Evolutionary conservation across 169 alveolate species (phyloP), one percentile per base, ranked within the genome.

Genomic region (Babesia ovis): DNA sequence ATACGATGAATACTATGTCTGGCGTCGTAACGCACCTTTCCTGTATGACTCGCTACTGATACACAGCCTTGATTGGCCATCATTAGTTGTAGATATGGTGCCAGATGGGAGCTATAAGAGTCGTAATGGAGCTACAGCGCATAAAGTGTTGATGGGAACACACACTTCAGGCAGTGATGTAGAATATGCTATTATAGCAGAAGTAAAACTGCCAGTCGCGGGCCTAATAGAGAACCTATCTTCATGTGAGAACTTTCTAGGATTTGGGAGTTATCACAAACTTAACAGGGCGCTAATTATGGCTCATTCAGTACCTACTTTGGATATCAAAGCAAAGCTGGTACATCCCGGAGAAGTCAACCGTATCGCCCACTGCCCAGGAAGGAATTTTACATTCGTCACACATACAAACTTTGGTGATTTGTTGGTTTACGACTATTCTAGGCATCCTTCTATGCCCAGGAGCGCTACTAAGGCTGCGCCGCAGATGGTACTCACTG

Each of bases 41-140:
- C 85, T 97, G 69, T 97, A 97, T 85, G 98, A 95, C 83, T 84
- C 97, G 29, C 90, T 97, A 45, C 55, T 94, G 72, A 90, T 95
- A 2, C 94, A 94, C 86, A 95, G 96, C 50, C 89, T 97, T 39
- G 98, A 96, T 41, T 97, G 99, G 99, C 99, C 99, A 20, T 94
- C 99, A 23, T 86, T 97, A 45, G 94, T 98, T 14, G 90, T 88
- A 43, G 90, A 88, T 32, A 79, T 88, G 64, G 66, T 88, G 66
- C 54, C 91, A 59, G 85, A 89, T 80, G 75, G 85, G 43, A 32
- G 86, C 48, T 83, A 81, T 46, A 79, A 74, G 53, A 73, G 79
- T 1, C 62, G 77, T 46, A 77, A 86, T n/a, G 88, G 90, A 34
- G 85, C 80, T 45, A 83, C 92, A 34, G 81, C 93, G 43, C 95